These are phyloP conservation scores for Penicillium sp. DNA, from an alignment of 2,329 filamentous ascomycete species.

Conservation along the genomic window DNA sequence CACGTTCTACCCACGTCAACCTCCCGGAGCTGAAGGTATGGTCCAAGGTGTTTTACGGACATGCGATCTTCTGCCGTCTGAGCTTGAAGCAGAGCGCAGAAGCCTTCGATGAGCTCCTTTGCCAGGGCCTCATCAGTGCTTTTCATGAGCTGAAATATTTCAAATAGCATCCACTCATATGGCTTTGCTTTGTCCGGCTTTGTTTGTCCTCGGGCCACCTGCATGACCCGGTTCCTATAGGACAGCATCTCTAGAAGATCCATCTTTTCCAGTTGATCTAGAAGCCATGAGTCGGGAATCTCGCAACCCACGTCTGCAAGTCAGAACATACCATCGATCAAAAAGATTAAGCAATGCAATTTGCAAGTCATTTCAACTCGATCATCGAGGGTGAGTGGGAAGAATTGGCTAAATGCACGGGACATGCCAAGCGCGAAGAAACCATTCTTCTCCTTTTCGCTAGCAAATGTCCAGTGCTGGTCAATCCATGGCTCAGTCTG, in stretches of 20 bases:
- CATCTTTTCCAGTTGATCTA: constrained; percentile 23
- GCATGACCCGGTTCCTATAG: constrained; percentile 12
- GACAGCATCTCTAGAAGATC: constrained; percentile 13
- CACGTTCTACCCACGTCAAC: constrained; percentile 16
- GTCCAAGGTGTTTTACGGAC: constrained; percentile 11
- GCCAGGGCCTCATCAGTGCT: constrained; percentile 9
- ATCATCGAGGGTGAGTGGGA: constrained; percentile 13
- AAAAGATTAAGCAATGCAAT: constrained; percentile 15
- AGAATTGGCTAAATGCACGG: constrained; percentile 16
- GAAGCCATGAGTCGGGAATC: not conserved
- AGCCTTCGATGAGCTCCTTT: constrained; percentile 13
- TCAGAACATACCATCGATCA: constrained; percentile 17
- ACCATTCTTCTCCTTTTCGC: constrained; percentile 11
- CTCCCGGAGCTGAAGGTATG: constrained; percentile 17
- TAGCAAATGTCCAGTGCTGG: constrained; percentile 15
- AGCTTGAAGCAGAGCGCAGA: constrained; percentile 15
- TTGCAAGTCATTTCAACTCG: constrained; percentile 15
- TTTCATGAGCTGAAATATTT: constrained; percentile 13
- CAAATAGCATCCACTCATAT: constrained; percentile 18
- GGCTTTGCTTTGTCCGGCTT: constrained; percentile 5
- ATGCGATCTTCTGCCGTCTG: constrained; percentile 13
- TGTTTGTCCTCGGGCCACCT: constrained; percentile 5
- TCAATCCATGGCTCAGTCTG: constrained; percentile 17
- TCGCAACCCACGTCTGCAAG: not conserved
- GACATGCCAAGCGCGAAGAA: constrained; percentile 17